Evolutionary conservation across 179 eudicot species (phyloP).

Genomic region (Beta corolliflora): DNA sequence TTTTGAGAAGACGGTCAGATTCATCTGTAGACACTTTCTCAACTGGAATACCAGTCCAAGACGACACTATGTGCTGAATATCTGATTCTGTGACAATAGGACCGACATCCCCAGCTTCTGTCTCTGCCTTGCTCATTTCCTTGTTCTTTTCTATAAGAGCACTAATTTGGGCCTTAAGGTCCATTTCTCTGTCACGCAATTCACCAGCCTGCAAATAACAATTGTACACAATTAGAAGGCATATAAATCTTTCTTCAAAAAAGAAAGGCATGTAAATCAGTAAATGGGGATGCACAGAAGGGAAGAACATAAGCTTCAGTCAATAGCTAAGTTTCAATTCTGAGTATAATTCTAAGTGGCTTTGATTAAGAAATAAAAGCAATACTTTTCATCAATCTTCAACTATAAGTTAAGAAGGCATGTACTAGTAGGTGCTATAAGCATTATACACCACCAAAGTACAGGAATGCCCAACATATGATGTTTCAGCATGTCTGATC

Average conservation of each 20-base stretch:
- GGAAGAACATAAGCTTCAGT: neutral
- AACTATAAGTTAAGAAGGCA: neutral
- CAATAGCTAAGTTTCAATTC: neutral
- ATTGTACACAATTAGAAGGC: neutral
- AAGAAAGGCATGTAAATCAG: neutral
- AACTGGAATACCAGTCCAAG: constrained; percentile 97
- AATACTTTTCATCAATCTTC: neutral
- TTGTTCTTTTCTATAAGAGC: constrained; percentile 66
- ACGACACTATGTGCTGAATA: constrained; percentile 78
- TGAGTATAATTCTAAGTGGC: neutral
- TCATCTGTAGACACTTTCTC: constrained; percentile 80
- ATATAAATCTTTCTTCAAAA: neutral
- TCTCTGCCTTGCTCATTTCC: constrained; percentile 72
- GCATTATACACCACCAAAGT: neutral
- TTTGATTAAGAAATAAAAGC: neutral
- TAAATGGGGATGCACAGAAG: neutral
- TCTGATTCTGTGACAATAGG: constrained; percentile 75
- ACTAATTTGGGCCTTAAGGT: constrained; percentile 66
- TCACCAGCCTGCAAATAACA: constrained; percentile 61
- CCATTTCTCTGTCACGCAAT: constrained; percentile 73
- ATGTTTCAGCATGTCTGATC: neutral
- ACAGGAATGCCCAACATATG: neutral
- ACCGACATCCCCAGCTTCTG: constrained; percentile 52
- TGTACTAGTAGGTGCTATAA: neutral
- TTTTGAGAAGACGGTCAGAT: constrained; percentile 72